A percentile compares a stretch with the other conserved stretches of the same genome.
Evolutionary conservation across 805 yeast species (phyloP).

Genomic region (Saturnispora serradocipensis): DNA sequence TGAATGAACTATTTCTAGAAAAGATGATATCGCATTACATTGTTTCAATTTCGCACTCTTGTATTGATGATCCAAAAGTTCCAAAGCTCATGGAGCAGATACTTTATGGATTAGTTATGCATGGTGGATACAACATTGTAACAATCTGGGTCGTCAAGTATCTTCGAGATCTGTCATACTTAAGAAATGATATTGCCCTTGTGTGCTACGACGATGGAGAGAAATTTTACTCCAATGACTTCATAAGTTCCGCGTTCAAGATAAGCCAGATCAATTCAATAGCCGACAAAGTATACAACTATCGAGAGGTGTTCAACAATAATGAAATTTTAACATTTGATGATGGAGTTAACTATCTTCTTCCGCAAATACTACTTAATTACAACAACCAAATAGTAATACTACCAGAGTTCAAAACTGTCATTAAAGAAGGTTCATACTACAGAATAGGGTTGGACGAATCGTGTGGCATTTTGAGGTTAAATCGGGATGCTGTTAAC

Average conservation of each 20-base stretch:
- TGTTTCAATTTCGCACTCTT: slow-evolving; percentile 1
- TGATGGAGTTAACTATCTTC: not conserved
- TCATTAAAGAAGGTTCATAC: not conserved
- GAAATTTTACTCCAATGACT: slow-evolving; percentile 1
- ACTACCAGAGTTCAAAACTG: slow-evolving; percentile 7
- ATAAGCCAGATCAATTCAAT: not conserved
- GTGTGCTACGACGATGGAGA: slow-evolving; percentile 12
- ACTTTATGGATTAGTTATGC: slow-evolving; percentile 11
- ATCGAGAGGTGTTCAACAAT: not conserved
- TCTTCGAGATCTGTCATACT: slow-evolving; percentile 7
- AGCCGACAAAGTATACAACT: not conserved
- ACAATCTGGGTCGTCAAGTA: slow-evolving; percentile 11
- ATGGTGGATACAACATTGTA: slow-evolving; percentile 13
- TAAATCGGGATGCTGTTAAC: slow-evolving; percentile 3
- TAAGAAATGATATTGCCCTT: slow-evolving; percentile 8
- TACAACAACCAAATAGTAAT: not conserved
- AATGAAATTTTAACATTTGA: not conserved
- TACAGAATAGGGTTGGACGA: not conserved
- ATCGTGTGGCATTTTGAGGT: slow-evolving; percentile 8
- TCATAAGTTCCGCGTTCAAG: not conserved
- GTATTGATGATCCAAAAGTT: slow-evolving; percentile 12
- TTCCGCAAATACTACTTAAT: slow-evolving; percentile 8
- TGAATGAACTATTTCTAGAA: slow-evolving; percentile 3
- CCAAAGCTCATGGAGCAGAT: slow-evolving; percentile 7
- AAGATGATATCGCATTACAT: slow-evolving; percentile 7